Evolutionary conservation across 1,284 basidiomycete genomes (phyloP), one percentile per base, ranked within the genome.

Genomic region (Trichosporon asahii): DNA sequence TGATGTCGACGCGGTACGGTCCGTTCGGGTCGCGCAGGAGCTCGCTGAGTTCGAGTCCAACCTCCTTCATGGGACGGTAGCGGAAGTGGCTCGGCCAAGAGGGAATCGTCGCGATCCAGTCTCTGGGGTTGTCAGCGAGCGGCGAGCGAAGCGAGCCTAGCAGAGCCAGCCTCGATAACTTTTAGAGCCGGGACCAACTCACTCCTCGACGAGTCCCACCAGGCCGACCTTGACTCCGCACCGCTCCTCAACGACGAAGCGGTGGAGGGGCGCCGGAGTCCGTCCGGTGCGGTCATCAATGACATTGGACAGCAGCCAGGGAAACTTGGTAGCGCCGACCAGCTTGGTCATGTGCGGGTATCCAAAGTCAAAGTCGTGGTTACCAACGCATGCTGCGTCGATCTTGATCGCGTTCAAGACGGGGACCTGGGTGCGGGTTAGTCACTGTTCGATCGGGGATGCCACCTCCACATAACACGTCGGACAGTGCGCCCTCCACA

Each of bases 61-160:
- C 87, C 67, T 90, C 86, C 14, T 84, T 84, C 90, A 92, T 91
- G 46, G 90, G 87, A 67, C 84, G 86, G 79, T 91, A 91, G 66
- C 86, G 82, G 81, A 92, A 95, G 73, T 86, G 88, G 2, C 87
- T 73, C 0, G 92, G 93, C 90, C 92, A 95, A 1, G 90, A 88
- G 0, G 92, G 87, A 3, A 95, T 90, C 0, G 93, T 94, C 4
- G 88, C 87, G 68, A 94, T 94, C 93, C 93, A 95, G 78, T 92
- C 90, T 77, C 91, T 88, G 69, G 2, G n/a, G 33, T 37, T 5
- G 37, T 67, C 63, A 66, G 64, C 57, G 11, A 37, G 25, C 8
- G 27, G 5, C 25, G 40, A 15, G 3, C 35, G 35, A 8, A n/a
- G 18, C 40, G 15, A 18, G 12, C 15, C 15, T 12, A 12, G 12